Evolutionary conservation across 2,329 filamentous ascomycete genomes (phyloP), one percentile per base, ranked within the genome.

Genomic region (Blastomyces parvus): DNA sequence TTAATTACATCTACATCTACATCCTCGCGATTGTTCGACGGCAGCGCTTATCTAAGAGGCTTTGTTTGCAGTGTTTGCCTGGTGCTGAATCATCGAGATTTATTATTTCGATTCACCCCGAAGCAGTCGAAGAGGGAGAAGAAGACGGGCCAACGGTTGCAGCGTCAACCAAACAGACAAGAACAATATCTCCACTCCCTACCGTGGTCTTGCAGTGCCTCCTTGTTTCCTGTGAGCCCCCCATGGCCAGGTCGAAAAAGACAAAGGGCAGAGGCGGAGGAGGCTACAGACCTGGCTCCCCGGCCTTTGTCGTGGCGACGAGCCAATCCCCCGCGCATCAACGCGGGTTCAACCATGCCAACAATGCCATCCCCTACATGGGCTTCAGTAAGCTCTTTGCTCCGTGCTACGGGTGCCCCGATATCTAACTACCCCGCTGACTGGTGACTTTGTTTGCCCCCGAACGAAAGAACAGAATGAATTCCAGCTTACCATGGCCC

Each of bases 401-500:
- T 22, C 17, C 19, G 17, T 40, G 48, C n/a, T 38, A 52, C 27
- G 38, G 30, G 2, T 60, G 6, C 11, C 40, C 33, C 8, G 27
- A 8, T 44, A 59, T 59, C 42, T 42, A 48, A 52, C 14, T 52
- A 59, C 11, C 27, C 7, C 30, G 53, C 53, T 56, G 19, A 56
- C 22, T 56, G 14, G 40, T 13, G 30, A 40, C 11, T 30, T 11
- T 38, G n/a, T 9, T 25, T n/a, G n/a, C n/a, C 3, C n/a, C 33
- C 33, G 11, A 6, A 9, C 9, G 3, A 25, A 68, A 70, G 67
- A 65, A 33, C 65, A 67, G 36, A 40, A 62, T 65, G 33, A 58
- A 36, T 8, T 22, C 17, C 60, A 62, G 7, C 66, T 76, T 62
- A 82, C 81, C 1, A 77, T 87, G 72, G 77, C 79, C 66, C 81